Evolutionary conservation across 257 asterid species (phyloP).

Genomic region (Solanum bukasovii): DNA sequence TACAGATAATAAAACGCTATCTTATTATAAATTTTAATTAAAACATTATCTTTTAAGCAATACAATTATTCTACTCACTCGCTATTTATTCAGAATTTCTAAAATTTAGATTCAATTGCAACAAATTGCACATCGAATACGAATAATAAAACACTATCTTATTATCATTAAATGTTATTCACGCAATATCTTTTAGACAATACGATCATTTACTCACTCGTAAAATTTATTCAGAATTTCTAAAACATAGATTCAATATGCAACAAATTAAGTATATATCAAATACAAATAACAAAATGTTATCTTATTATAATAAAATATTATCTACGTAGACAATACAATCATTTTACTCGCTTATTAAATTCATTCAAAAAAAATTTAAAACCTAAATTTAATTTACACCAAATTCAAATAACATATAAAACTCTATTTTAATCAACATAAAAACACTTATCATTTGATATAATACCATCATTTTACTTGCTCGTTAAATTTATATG

Average conservation of each 20-base stretch:
- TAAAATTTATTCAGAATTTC: neutral
- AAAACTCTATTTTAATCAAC: neutral
- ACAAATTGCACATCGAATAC: neutral
- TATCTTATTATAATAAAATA: neutral
- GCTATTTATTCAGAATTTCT: neutral
- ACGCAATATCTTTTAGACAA: neutral
- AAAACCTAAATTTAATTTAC: neutral
- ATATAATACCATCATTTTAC: neutral
- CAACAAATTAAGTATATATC: neutral
- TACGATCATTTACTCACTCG: neutral
- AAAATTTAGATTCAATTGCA: neutral
- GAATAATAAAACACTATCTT: neutral
- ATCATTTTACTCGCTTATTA: neutral
- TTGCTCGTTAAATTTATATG: neutral
- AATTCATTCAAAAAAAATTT: neutral
- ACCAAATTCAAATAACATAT: neutral
- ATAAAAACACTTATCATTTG: neutral
- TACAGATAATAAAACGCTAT: neutral
- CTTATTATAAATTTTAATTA: neutral
- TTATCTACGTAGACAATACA: accelerated
- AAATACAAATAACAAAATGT: neutral
- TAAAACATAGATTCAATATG: accelerated
- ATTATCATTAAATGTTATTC: neutral
- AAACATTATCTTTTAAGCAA: neutral
- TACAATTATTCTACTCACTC: neutral